phyloP scores from a whole-genome alignment of 1,284 basidiomycete genomes.

The Trichosporon faecale region DNA sequence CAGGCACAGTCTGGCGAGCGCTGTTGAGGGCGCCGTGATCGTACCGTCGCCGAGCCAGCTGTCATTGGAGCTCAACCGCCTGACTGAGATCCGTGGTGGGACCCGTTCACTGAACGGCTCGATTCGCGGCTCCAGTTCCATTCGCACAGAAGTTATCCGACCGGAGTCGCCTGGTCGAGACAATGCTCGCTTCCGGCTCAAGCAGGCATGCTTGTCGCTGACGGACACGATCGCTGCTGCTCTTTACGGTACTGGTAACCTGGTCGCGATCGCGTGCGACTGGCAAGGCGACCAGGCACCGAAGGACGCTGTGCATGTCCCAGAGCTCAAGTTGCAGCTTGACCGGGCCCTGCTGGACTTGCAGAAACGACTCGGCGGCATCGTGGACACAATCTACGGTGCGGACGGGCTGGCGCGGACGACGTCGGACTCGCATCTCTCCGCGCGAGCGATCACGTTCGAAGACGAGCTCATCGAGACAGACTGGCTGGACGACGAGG shows the following conservation, averaged over 20 bases:
- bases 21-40: neutral
- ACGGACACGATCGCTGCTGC: conserved; percentile 18
- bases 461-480: conserved; percentile 20
- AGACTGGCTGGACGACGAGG: conserved; percentile 37
- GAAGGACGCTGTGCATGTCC: neutral
- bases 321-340: conserved; percentile 4
- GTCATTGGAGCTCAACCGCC: neutral
- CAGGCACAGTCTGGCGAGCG: neutral
- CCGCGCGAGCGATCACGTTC: conserved; percentile 16
- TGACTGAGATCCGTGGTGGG: neutral
- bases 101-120: neutral
- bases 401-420: neutral
- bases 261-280: conserved; percentile 19
- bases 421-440: neutral
- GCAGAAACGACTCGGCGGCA: conserved; percentile 22
- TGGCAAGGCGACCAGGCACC: conserved; percentile 13
- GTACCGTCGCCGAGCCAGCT: neutral
- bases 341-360: conserved; percentile 11
- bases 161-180: neutral
- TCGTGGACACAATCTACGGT: conserved; percentile 18
- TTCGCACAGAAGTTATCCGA: neutral
- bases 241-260: conserved; percentile 1
- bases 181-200: neutral
- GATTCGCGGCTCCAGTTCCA: neutral
- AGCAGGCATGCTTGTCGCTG: conserved; percentile 14